phyloP scores from a whole-genome alignment of 805 yeast species.

The Sungouiella thailandica region DNA sequence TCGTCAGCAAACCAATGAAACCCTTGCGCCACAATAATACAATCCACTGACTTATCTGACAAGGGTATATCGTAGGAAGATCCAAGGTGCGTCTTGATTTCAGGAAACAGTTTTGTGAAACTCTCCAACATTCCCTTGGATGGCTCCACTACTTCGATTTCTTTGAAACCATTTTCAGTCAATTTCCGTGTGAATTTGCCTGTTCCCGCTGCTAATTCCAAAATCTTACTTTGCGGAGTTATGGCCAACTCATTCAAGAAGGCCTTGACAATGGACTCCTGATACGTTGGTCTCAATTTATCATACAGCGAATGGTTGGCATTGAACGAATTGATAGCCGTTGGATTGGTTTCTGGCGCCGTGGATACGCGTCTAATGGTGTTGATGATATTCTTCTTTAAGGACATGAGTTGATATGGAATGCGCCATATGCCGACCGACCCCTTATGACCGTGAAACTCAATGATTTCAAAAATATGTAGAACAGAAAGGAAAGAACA shows the following conservation, averaged over 20 bases:
- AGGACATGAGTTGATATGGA: too few species aligned
- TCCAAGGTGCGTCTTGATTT: constrained; percentile 29
- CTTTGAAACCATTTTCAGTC: constrained; percentile 32
- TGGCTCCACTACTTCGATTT: constrained; percentile 49
- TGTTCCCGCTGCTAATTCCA: constrained; percentile 60
- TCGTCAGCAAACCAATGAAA: constrained; percentile 63
- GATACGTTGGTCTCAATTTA: constrained; percentile 47
- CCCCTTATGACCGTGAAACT: too few species aligned
- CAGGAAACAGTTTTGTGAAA: constrained; percentile 44
- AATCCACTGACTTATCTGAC: constrained; percentile 41
- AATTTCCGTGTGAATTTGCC: constrained; percentile 55
- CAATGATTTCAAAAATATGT: too few species aligned
- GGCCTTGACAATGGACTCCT: constrained; percentile 35
- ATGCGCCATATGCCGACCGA: too few species aligned
- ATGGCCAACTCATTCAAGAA: constrained; percentile 34
- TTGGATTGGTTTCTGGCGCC: constrained; percentile 28
- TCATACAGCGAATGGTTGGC: constrained; percentile 50
- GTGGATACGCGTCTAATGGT: too few species aligned
- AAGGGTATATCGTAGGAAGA: constrained; percentile 46
- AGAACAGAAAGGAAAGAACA: too few species aligned
- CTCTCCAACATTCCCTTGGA: constrained; percentile 51
- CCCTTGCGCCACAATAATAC: constrained; percentile 54
- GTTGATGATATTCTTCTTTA: too few species aligned
- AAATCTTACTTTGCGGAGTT: constrained; percentile 21
- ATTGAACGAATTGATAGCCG: constrained; percentile 47